Base-by-base conservation (phyloP, 140 eudicot species). In the Flaveria floridana region DNA sequence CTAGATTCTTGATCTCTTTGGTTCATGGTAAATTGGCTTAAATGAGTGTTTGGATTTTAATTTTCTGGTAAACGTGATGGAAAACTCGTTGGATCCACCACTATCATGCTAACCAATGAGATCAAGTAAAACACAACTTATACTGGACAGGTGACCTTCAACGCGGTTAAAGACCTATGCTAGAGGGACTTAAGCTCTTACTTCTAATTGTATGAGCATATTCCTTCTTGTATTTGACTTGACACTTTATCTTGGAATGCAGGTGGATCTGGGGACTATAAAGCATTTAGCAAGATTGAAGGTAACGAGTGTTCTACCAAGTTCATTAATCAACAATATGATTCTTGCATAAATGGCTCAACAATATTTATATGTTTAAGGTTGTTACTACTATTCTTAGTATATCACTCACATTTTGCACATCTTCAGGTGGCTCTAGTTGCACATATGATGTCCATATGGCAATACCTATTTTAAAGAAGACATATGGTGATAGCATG, bases 401-500 rank as follows among this genome's bases (percentile, higher is more conserved):
- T 8, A 39, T 37, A 30, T 15, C 11, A 26, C 68, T 64, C 47
- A 64, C 48, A 64, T 15, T 37, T 18, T 37, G 26, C 57, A 67
- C 71, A 37, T 76, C 5, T 81, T 59, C 76, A 82, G 96, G 91
- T 34, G 89, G 87, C 70, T 85, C 59, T 62, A 79, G 92, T 28
- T 88, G 96, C 86, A 89, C 96, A 34, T 71, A 37, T 53, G 96
- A 89, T 68, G 92, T 85, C 66, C 87, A 87, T 71, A 71, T 74
- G 20, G 90, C 96, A 20, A 83, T 89, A 58, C 96, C 92, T 9
- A 73, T 76, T 25, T 53, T 89, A 73, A 89, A 87, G 86, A 87
- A 89, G 74, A 81, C 96, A 7, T 89, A 89, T 61, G 90, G 96
- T 53, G 92, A 87, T 50, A 84, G 81, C 59, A 89, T 89, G 96